Evolutionary conservation across 495 filamentous ascomycete species (phyloP), one percentile per base, ranked within the genome.

Genomic region (Penicillium turbatum): DNA sequence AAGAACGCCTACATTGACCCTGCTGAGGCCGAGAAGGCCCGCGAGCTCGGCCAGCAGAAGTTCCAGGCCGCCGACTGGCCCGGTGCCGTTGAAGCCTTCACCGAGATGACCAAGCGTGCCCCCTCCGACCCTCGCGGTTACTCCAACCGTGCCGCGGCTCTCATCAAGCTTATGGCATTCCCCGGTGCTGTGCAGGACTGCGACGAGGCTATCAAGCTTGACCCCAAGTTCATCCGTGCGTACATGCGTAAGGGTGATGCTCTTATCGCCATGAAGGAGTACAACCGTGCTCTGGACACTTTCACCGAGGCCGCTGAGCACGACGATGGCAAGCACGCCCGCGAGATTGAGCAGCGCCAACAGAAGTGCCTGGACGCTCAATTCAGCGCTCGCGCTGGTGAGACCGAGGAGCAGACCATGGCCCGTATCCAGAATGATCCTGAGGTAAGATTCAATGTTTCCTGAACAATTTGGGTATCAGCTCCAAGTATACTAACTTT

Each of bases 11-110:
- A 97, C 72, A 79, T 99, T 61, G 88, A 90, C 72, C 87, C 93
- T 1, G 87, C 75, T 46, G 91, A 96, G 75, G 93, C 93, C 17
- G 93, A 99, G 64, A 88, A 97, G 73, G 91, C 93, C 16, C 90
- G 93, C 55, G 90, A 96, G 72, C 82, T 95, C 40, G 93, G 93
- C 32, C 96, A 96, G 71, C 78, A 86, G 66, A 93, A 92, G 70
- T 99, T 97, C 82, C 96, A 97, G 77, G 89, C 91, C 56, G 84
- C 84, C 15, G 91, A 99, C 76, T 97, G 92, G 90, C 92, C 92
- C 24, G 95, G 81, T 36, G 93, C 93, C 26, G 92, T 99, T 19
- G 91, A 89, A 37, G 92, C 95, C 2, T 99, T 97, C 75, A 83
- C 77, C 2, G 93, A 99, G 80, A 97, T 97, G 93, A 87, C 86